Base-by-base conservation (phyloP, 208 protist genomes). In the Acanthamoeba quina region DNA sequence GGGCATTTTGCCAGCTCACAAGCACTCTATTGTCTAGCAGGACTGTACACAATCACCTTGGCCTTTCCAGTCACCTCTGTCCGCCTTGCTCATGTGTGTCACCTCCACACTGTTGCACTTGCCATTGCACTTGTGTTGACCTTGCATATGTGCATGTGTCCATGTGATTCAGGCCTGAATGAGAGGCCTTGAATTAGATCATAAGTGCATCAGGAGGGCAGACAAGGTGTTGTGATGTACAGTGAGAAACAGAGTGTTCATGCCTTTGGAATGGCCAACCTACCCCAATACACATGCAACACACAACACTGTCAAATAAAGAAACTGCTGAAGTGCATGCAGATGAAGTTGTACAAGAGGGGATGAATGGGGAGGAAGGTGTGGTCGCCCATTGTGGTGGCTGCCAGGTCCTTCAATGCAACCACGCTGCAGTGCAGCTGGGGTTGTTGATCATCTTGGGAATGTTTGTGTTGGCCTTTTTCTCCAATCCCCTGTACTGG, bases 131-230 rank as follows among this genome's bases (percentile, higher is more conserved):
- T n/a, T n/a, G n/a, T n/a, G n/a, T n/a, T n/a, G n/a, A n/a, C n/a
- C n/a, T n/a, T n/a, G n/a, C n/a, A n/a, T n/a, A n/a, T n/a, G n/a
- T n/a, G n/a, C n/a, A n/a, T n/a, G 83, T 90, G 19, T 90, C 58
- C 83, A 90, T 90, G 83, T 90, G 83, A 24, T 83, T 31, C n/a
- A n/a, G 15, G 74, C 15, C 74, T 83, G 47, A 5, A 49, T 7
- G 56, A 2, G 52, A 56, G 52, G 15, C 15, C 11, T 56, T 1
- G 3, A 19, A 2, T 56, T 44, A 44, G 41, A 44, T 44, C 41
- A 9, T 44, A 44, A 1, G 41, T 44, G 41, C 41, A 13, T 15
- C 15, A 13, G 17, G 52, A 56, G 52, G 52, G 52, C 0, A 56
- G 52, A 56, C 15, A 1, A 13, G 15, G 52, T 0, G 52, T 54